Evolutionary conservation across 208 protist species (phyloP), one percentile per base, ranked within the genome.

Genomic region (Angomonas desouzai): DNA sequence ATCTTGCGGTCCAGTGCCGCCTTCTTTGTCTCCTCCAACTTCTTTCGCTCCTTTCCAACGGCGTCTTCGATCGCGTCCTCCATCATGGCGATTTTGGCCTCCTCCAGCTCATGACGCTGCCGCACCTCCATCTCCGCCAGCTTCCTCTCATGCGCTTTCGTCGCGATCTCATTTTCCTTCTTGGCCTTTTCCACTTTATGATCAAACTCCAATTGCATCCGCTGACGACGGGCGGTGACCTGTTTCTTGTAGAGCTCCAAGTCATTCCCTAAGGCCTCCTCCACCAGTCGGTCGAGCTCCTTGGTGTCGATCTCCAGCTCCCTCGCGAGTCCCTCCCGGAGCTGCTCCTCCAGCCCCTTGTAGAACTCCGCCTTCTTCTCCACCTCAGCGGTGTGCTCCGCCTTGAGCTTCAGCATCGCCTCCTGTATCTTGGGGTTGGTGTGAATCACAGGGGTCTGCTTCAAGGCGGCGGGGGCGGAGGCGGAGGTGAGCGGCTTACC

Each of bases 261-360:
- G 33, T 85, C 87, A 13, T 64, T 63, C 23, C 68, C 77, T n/a
- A 90, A 65, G 10, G 83, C 88, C 60, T 62, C 70, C 13, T 72
- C 55, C 9, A 88, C 55, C 18, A 74, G 47, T 7, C 48, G 68
- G n/a, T 79, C 77, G 63, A 57, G 48, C 34, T 75, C 23, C 22
- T 77, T 74, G 11, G 66, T 59, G 0, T 77, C 63, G 16, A 68
- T 60, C n/a, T 70, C 49, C 53, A 73, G 47, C 49, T 87, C 68
- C 43, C 27, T 48, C 6, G 59, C 53, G 34, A 78, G 68, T 62
- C 79, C 75, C 64, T 59, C 62, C 53, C 58, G 56, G 48, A 87
- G 57, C 32, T 81, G 70, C 48, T 76, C 67, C 66, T 89, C 66
- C 27, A 85, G 36, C 11, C 53, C 55, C 47, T 72, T 61, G 68